Evolutionary conservation across 805 yeast genomes (phyloP).

Genomic region (Spathaspora sp.): DNA sequence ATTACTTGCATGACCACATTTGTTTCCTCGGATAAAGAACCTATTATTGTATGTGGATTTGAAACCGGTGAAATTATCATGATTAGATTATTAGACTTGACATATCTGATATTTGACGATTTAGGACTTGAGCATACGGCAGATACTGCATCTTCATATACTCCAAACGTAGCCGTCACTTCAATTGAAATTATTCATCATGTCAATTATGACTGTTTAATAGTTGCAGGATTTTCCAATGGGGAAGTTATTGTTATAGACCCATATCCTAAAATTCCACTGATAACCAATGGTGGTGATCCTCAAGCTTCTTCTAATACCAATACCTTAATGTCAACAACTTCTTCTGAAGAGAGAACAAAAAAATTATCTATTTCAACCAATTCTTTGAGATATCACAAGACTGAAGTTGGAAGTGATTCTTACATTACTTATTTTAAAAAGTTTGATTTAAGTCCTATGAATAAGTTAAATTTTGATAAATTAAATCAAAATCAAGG

Average conservation of each 20-base stretch:
- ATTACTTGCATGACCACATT: conserved; percentile 38
- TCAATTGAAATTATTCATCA: conserved; percentile 20
- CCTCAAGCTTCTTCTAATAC: not conserved
- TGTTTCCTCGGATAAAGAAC: conserved; percentile 19
- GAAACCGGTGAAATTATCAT: conserved; percentile 66
- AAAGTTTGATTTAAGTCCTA: conserved; percentile 32
- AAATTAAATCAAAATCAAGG: conserved; percentile 1
- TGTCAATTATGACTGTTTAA: conserved; percentile 40
- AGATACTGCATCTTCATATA: conserved; percentile 7
- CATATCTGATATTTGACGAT: conserved; percentile 42
- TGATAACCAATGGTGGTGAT: not conserved
- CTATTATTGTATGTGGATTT: conserved; percentile 59
- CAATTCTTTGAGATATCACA: conserved; percentile 9
- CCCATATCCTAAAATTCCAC: conserved; percentile 15
- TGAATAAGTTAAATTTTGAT: conserved; percentile 6
- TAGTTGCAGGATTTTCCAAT: conserved; percentile 59
- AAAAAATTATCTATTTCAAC: not conserved
- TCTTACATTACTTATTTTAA: conserved; percentile 32
- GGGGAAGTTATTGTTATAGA: conserved; percentile 57
- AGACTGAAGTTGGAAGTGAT: conserved; percentile 23
- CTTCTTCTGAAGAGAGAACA: conserved; percentile 4
- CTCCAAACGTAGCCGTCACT: conserved; percentile 15
- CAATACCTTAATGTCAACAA: not conserved
- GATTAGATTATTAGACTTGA: conserved; percentile 48
- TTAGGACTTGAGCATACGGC: conserved; percentile 36